phyloP scores from a whole-genome alignment of 2,329 filamentous ascomycete genomes.

The Sclerotinia minor region DNA sequence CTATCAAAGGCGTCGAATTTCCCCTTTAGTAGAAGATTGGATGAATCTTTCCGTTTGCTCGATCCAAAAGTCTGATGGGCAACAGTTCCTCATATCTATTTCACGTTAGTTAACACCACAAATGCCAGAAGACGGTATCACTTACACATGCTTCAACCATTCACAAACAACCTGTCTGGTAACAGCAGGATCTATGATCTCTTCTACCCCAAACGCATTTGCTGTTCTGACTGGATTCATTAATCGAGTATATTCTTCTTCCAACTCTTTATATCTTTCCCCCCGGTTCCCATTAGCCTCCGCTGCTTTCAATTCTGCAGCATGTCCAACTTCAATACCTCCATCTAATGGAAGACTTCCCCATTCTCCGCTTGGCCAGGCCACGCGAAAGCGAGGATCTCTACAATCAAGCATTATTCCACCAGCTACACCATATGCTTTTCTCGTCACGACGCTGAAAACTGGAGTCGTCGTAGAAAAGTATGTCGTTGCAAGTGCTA shows the following conservation, averaged over 20 bases:
- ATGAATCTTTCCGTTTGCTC: constrained; percentile 46
- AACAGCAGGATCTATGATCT: constrained; percentile 63
- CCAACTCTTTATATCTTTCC: constrained; percentile 55
- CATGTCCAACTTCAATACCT: constrained; percentile 64
- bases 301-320: constrained; percentile 58
- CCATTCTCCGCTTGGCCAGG: constrained; percentile 65
- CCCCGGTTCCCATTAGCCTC: constrained; percentile 51
- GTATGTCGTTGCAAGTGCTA: constrained; percentile 61
- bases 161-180: constrained; percentile 56
- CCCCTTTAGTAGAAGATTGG: constrained; percentile 44
- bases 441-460: constrained; percentile 62
- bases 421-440: constrained; percentile 63
- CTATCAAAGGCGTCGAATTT: neutral
- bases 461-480: constrained; percentile 63
- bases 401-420: constrained; percentile 64
- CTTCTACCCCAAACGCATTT: constrained; percentile 63
- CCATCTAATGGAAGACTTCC: constrained; percentile 62
- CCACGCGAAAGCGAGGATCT: constrained; percentile 60
- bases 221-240: constrained; percentile 67
- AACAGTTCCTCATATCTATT: constrained; percentile 36
- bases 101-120: neutral
- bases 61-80: constrained; percentile 38
- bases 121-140: neutral
- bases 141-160: constrained; percentile 56
- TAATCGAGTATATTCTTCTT: constrained; percentile 59